Evolutionary conservation across 768 basidiomycete species (phyloP), one percentile per base, ranked within the genome.

Genomic region (Brasilioporus rufonigricans): DNA sequence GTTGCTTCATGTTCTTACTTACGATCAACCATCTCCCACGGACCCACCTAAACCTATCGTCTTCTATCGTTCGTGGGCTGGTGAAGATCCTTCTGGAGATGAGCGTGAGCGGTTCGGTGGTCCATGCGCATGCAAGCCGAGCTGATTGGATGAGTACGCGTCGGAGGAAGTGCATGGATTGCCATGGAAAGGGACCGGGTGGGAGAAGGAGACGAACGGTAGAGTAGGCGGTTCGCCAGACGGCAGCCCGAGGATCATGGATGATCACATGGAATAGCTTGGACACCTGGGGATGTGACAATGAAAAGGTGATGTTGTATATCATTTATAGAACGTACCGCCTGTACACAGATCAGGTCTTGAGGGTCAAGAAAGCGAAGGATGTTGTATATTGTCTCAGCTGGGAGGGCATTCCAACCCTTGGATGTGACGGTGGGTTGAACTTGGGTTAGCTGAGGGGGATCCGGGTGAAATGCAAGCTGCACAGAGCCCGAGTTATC

Each of bases 121-220:
- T 58, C 64, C 65, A 65, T 5, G 33, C 31, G 13, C 24, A 48
- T 19, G 50, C 55, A 27, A 63, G 44, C 40, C 50, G 64, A 2
- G 51, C 41, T 3, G 65, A 66, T 41, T 38, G 9, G 27, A 65
- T 39, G 52, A 65, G 64, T 9, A 58, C 27, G 43, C 50, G 65
- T 14, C 64, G 65, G 44, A 53, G 55, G 31, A 55, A 57, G 26
- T 8, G 50, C 16, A 7, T 53, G 24, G 65, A 61, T 48, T 65
- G 61, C 65, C 64, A 65, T 12, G 46, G 11, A 6, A 57, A 65
- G 2, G 58, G 58, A n/a, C 64, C 64, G 0, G 61, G 53, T 18
- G 61, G 64, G 35, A 62, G 65, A 4, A 49, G 56, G 16, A 61
- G 58, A 43, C 31, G 52, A 7, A 40, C 10, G 8, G 21, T 47